These are phyloP conservation scores for Erythrophleum fordii DNA, from an alignment of 306 rosid genomes.

Conservation along the genomic window DNA sequence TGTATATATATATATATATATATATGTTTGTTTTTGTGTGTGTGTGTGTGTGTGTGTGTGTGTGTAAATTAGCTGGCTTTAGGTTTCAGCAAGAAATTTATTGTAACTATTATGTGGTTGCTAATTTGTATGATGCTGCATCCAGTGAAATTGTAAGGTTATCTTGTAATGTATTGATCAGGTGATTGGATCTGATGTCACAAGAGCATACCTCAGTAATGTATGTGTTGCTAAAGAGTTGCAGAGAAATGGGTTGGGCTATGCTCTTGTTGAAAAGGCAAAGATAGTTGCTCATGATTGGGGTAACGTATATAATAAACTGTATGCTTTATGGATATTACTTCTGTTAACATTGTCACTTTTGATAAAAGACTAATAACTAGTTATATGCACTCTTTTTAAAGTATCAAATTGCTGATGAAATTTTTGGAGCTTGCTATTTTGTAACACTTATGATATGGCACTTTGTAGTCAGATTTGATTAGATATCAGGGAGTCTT, in stretches of 20 bases:
- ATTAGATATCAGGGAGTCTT: background rate
- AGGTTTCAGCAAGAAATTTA: background rate
- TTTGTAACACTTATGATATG: background rate
- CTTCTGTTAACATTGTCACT: background rate
- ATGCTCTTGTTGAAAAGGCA: conserved; percentile 73
- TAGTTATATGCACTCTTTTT: background rate
- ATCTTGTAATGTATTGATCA: conserved; percentile 39
- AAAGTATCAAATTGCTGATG: background rate
- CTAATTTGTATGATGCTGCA: background rate
- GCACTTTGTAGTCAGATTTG: conserved; percentile 18
- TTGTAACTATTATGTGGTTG: conserved; percentile 12
- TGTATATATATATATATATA: too few relatives aligned
- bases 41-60: too few relatives aligned
- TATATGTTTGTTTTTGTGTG: too few relatives aligned
- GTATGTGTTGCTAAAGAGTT: conserved; percentile 89
- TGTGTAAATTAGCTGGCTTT: background rate
- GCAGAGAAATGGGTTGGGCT: conserved; percentile 84
- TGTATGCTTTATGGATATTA: background rate
- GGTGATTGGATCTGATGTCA: conserved; percentile 70
- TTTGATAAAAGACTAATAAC: background rate
- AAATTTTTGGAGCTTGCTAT: conserved; percentile 15
- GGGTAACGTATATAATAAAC: conserved; percentile 59
- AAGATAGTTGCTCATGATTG: conserved; percentile 81
- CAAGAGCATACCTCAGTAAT: conserved; percentile 94
- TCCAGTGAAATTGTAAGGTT: conserved; percentile 2